A percentile compares a stretch with the other conserved stretches of the same genome.
phyloP scores from a whole-genome alignment of 2,329 filamentous ascomycete genomes.

The Thyridium curvatum region DNA sequence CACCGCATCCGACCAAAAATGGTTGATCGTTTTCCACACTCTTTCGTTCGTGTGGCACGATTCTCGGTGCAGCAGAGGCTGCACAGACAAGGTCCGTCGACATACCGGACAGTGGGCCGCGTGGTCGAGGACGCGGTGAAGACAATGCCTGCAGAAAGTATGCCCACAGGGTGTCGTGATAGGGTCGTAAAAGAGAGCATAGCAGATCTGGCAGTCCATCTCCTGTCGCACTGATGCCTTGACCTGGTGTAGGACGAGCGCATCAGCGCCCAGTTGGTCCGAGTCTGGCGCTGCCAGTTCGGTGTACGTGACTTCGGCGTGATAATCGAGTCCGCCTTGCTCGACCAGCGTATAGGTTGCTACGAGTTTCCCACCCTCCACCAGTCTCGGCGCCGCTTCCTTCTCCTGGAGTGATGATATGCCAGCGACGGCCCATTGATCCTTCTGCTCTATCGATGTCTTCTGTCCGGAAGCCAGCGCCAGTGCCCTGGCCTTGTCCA shows the following conservation, averaged over 20 bases:
- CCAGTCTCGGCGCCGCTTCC: slow-evolving; percentile 20
- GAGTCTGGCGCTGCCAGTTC: slow-evolving; percentile 14
- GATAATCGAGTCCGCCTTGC: slow-evolving; percentile 50
- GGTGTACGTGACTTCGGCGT: slow-evolving; percentile 47
- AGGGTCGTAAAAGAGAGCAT: slow-evolving; percentile 73
- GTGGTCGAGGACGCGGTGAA: slow-evolving; percentile 71
- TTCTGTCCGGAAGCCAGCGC: slow-evolving; percentile 21
- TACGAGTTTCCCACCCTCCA: slow-evolving; percentile 53
- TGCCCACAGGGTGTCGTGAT: slow-evolving; percentile 83
- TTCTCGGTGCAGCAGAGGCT: slow-evolving; percentile 31
- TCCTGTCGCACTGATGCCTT: slow-evolving; percentile 60
- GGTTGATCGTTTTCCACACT: slow-evolving; percentile 56
- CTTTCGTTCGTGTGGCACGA: slow-evolving; percentile 53
- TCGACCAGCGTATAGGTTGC: slow-evolving; percentile 62
- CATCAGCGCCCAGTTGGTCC: slow-evolving; percentile 18
- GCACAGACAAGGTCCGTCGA: slow-evolving; percentile 54
- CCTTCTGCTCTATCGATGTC: slow-evolving; percentile 31
- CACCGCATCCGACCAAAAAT: slow-evolving; percentile 64
- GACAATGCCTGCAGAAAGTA: slow-evolving; percentile 78
- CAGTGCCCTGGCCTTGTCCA: slow-evolving; percentile 32
- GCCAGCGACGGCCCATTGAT: slow-evolving; percentile 34
- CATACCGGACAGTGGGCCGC: slow-evolving; percentile 76
- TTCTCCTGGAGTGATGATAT: slow-evolving; percentile 16
- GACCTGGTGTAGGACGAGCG: slow-evolving; percentile 46
- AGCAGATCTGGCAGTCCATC: slow-evolving; percentile 86